phyloP scores from a whole-genome alignment of 257 asterid genomes.

The Scutellaria galericulata region DNA sequence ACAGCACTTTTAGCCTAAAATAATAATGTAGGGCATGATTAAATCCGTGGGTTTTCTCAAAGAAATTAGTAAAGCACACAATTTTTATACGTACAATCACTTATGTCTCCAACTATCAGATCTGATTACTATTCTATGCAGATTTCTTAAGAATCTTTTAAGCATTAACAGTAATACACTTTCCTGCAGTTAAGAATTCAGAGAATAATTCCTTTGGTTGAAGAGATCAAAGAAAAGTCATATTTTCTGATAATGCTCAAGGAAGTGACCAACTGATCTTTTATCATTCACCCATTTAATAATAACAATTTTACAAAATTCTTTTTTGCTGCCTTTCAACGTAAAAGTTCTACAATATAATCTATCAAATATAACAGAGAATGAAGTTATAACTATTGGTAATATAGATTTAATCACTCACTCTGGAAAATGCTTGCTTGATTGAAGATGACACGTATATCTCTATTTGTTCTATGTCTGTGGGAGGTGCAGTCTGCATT shows the following conservation, averaged over 20 bases:
- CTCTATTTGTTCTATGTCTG: conserved; percentile 90
- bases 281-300: conserved; percentile 26
- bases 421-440: conserved; percentile 83
- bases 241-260: not conserved
- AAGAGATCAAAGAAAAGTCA: not conserved
- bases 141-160: not conserved
- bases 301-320: not conserved
- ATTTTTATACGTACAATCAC: not conserved
- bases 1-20: not conserved
- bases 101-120: not conserved
- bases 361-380: conserved; percentile 3
- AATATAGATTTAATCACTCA: conserved; percentile 45
- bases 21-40: not conserved
- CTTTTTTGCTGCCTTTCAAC: not conserved
- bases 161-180: not conserved
- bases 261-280: conserved; percentile 9
- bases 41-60: not conserved
- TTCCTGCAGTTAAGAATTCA: conserved; percentile 7
- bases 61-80: not conserved
- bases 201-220: conserved; percentile 1
- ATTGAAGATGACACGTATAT: conserved; percentile 77
- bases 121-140: not conserved
- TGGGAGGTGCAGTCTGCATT: conserved; percentile 55
- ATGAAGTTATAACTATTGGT: conserved; percentile 24
- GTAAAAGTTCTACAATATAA: conserved; percentile 16